phyloP scores from a whole-genome alignment of 1,284 basidiomycete genomes.

The Rhizoctonia solani region DNA sequence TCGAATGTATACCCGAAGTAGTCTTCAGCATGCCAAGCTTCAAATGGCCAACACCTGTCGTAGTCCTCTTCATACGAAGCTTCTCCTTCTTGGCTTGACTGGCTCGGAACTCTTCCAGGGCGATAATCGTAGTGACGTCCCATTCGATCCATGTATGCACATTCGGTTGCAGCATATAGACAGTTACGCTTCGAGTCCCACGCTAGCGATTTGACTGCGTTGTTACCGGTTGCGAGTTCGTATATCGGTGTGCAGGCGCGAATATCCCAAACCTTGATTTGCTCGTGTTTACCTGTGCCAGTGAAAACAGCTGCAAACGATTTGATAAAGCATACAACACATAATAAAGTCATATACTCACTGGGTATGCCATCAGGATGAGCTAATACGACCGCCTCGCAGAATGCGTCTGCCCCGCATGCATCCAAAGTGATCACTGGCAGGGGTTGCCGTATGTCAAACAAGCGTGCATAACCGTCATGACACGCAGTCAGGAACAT shows the following conservation, averaged over 20 bases:
- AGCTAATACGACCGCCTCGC: neutral
- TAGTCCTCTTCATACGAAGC: neutral
- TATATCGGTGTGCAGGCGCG: neutral
- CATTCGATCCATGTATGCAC: neutral
- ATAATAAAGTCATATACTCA: neutral
- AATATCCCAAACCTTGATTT: constrained; percentile 13
- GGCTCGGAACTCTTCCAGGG: neutral
- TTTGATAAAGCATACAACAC: neutral
- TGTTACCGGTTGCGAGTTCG: constrained; percentile 23
- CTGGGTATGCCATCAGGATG: neutral
- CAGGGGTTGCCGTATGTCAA: neutral
- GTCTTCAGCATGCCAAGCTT: neutral
- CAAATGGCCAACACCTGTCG: neutral
- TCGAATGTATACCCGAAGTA: constrained; percentile 10
- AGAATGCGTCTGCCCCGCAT: neutral
- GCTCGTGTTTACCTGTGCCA: neutral
- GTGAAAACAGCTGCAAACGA: neutral
- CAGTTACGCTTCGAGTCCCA: constrained; percentile 1
- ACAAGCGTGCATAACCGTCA: neutral
- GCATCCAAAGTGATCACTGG: constrained; percentile 3
- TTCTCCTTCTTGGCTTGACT: neutral
- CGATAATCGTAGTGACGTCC: constrained; percentile 10
- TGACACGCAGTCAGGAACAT: neutral
- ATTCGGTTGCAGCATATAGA: constrained; percentile 7
- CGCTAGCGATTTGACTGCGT: neutral